A percentile compares a stretch with the other conserved stretches of the same genome.
These are phyloP conservation scores for Amoebophrya sp. DNA, from an alignment of 169 alveolate genomes.

Conservation along the genomic window DNA sequence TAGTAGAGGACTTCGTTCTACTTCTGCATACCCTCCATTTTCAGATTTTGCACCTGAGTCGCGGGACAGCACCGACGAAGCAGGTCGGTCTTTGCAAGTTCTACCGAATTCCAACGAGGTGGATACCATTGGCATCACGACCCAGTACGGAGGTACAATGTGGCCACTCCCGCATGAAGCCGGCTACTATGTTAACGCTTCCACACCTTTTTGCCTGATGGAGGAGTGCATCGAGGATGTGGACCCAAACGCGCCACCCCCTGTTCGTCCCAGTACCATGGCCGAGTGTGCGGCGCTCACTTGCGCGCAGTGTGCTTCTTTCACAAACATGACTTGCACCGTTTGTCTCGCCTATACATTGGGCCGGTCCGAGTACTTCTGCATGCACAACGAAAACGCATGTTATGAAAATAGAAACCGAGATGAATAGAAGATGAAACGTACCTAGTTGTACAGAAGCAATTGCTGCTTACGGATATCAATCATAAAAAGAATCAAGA, in stretches of 20 bases:
- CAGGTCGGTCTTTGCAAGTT: too few relatives aligned
- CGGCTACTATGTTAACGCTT: too few relatives aligned
- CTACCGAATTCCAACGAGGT: neutral
- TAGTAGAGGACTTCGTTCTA: too few relatives aligned
- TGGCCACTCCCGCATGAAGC: too few relatives aligned
- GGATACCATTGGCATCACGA: neutral
- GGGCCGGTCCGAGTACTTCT: neutral
- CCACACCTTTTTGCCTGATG: neutral
- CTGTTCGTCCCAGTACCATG: neutral
- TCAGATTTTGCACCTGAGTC: too few relatives aligned
- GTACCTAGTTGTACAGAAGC: too few relatives aligned
- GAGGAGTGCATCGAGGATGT: neutral
- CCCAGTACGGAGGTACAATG: neutral
- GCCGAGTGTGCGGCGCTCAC: neutral
- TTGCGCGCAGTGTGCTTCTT: neutral
- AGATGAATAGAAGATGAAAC: too few relatives aligned
- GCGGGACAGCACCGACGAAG: too few relatives aligned
- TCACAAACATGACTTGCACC: constrained; percentile 17
- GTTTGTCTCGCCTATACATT: neutral
- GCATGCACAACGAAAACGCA: constrained; percentile 15
- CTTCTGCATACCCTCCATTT: too few relatives aligned
- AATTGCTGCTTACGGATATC: too few relatives aligned
- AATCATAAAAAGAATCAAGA: too few relatives aligned
- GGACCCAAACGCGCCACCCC: neutral
- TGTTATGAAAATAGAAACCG: too few relatives aligned